A percentile compares a stretch with the other conserved stretches of the same genome.
Conservation (phyloP, 768 basidiomycete species). For the Crepidotus variabilis region DNA sequence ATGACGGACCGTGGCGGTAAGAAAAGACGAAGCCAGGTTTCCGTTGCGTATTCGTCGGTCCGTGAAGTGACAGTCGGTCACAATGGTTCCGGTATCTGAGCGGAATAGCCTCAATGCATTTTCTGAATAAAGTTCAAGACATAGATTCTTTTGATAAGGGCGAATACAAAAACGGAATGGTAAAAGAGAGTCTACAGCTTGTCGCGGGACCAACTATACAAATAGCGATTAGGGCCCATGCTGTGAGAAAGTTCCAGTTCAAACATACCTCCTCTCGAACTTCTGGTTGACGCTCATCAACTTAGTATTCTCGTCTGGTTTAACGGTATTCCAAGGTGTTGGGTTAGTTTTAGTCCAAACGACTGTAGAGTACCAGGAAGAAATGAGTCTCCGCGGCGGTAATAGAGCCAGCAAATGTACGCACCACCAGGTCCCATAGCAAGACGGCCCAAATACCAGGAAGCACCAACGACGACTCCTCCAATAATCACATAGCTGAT, state of each 20-base stretch:
- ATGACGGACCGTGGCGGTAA: too few relatives aligned
- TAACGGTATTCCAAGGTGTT: slow-evolving; percentile 83
- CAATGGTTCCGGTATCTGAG: too few relatives aligned
- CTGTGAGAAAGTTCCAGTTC: not conserved
- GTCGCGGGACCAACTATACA: slow-evolving; percentile 68
- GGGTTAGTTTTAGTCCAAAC: slow-evolving; percentile 70
- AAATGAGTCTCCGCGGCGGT: slow-evolving; percentile 1
- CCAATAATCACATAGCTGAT: slow-evolving; percentile 48
- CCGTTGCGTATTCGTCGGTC: too few relatives aligned
- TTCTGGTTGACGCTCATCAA: slow-evolving; percentile 65
- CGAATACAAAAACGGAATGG: slow-evolving; percentile 2
- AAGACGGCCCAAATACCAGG: slow-evolving; percentile 66
- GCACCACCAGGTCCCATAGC: slow-evolving; percentile 54
- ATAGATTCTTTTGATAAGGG: slow-evolving; percentile 5
- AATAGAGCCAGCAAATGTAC: slow-evolving; percentile 13
- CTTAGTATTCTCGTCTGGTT: slow-evolving; percentile 74
- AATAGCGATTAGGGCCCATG: not conserved
- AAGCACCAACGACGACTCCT: slow-evolving; percentile 51
- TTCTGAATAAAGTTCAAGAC: slow-evolving; percentile 1
- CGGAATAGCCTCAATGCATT: slow-evolving; percentile 7
- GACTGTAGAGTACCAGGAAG: slow-evolving; percentile 25
- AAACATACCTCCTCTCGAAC: slow-evolving; percentile 68
- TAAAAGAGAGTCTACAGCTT: slow-evolving; percentile 46
- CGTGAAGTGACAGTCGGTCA: too few relatives aligned
- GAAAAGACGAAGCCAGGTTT: too few relatives aligned